These are phyloP conservation scores for Alternaria sp. DNA, from an alignment of 2,329 filamentous ascomycete genomes.

Conservation along the genomic window DNA sequence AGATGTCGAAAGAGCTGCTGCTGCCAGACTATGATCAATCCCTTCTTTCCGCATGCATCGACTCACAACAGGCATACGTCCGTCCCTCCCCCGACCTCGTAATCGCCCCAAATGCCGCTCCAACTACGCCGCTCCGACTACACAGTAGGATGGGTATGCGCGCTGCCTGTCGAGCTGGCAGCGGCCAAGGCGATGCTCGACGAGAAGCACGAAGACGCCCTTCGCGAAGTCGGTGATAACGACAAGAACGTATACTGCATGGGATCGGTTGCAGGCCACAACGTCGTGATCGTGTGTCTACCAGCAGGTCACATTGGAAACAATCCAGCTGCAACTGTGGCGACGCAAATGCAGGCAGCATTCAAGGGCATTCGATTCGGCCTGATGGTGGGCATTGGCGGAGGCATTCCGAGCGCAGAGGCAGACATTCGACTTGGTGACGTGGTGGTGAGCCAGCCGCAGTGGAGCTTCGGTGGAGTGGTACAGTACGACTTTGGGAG, in stretches of 20 bases:
- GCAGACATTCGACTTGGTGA: conserved; percentile 37
- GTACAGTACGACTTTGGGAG: conserved; percentile 38
- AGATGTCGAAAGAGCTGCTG: no score
- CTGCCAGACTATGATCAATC: no score
- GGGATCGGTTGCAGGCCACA: conserved; percentile 40
- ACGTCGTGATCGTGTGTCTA: conserved; percentile 36
- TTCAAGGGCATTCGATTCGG: conserved; percentile 50
- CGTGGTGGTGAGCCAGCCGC: conserved; percentile 32
- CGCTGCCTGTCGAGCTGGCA: conserved; percentile 22
- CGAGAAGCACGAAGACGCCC: conserved; percentile 27
- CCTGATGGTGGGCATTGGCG: conserved; percentile 57
- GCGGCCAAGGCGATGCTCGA: conserved; percentile 22
- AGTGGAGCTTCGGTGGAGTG: conserved; percentile 10
- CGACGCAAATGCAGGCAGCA: conserved; percentile 39
- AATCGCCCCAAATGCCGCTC: conserved; percentile 17
- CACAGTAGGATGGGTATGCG: conserved; percentile 28
- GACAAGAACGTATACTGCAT: conserved; percentile 32
- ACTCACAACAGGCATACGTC: no score
- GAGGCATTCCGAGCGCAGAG: conserved; percentile 31
- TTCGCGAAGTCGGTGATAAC: no score
- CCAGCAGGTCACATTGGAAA: conserved; percentile 43
- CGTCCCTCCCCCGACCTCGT: no score
- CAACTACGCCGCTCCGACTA: conserved; percentile 20
- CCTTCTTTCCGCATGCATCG: no score
- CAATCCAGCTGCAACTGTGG: conserved; percentile 44